Evolutionary conservation across 2,329 filamentous ascomycete genomes (phyloP), one percentile per base, ranked within the genome.

Genomic region (Tothia fuscella): DNA sequence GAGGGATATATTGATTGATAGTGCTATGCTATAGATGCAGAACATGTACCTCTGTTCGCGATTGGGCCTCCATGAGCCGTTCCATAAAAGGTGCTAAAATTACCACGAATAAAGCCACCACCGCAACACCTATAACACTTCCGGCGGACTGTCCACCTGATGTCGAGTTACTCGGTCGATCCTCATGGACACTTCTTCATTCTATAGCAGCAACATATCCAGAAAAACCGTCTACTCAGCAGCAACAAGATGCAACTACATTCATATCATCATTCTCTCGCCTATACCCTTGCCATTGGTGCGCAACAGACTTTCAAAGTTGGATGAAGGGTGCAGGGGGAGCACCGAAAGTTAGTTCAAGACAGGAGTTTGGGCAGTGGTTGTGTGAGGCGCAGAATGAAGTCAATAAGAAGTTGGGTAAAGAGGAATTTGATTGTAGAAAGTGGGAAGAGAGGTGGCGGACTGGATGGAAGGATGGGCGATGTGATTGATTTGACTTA

Each of bases 381-480:
- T 72, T 91, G 59, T 93, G 84, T 56, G 78, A 82, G 54, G 84
- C 84, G 46, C 84, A 93, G 60, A 93, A 93, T 61, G 82, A 83
- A 21, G 84, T 93, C 34, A 93, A 93, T 60, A 68, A 70, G 46
- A 96, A 95, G 67, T 61, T 98, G 51, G 91, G 91, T 38, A 98
- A 98, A 72, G 71, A 75, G 46, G 72, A 73, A 51, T 98, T 98
- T 64, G 87, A 98, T 68, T 98, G 91, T 64, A 69, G 67, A 42
- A 75, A 70, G 53, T 96, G 91, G 89, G 80, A 95, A 60, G 84
- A 96, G 70, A 74, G 91, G 59, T 98, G 91, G 91, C 72, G 82
- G 63, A 91, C 82, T 1, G 91, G 91, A 0, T 95, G 83, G 80
- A 75, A 70, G 57, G 77, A 81, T 65, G 77, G 77, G 16, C 64